Evolutionary conservation across 78 protist genomes (phyloP).

Genomic region (Dictyostelium intermedium): DNA sequence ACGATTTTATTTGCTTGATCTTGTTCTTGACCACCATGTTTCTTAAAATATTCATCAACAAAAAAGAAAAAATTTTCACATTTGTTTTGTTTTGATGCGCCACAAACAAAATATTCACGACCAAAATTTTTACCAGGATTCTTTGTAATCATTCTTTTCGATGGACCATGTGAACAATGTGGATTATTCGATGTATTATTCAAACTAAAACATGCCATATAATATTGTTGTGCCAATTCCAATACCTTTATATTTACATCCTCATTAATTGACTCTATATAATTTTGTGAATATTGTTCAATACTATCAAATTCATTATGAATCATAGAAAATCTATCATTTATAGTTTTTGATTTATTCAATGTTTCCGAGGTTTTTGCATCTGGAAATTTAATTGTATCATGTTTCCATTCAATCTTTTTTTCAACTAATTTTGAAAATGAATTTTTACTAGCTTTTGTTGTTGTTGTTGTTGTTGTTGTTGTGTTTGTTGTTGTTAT

Average conservation of each 20-base stretch:
- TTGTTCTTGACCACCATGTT: neutral
- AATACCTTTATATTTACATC: slow-evolving; percentile 54
- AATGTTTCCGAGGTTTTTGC: neutral
- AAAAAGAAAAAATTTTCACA: slow-evolving; percentile 15
- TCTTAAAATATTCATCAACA: slow-evolving; percentile 7
- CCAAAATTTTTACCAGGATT: slow-evolving; percentile 37
- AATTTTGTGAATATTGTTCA: neutral
- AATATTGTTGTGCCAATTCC: slow-evolving; percentile 12
- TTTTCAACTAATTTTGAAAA: neutral
- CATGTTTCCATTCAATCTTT: neutral
- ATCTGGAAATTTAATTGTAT: slow-evolving; percentile 24
- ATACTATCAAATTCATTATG: neutral
- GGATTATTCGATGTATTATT: slow-evolving; percentile 20
- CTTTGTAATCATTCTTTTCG: slow-evolving; percentile 6
- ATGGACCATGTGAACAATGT: slow-evolving; percentile 34
- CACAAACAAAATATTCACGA: slow-evolving; percentile 46
- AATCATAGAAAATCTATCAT: slow-evolving; percentile 16
- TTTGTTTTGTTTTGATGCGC: neutral
- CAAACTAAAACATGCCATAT: slow-evolving; percentile 29
- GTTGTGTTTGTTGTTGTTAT: neutral
- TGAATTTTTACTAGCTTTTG: neutral
- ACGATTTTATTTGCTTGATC: neutral
- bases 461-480: neutral
- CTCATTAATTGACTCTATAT: slow-evolving; percentile 24
- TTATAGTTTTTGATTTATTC: neutral